Evolutionary conservation across 140 eudicot genomes (phyloP).

Genomic region (Anethum foeniculum): DNA sequence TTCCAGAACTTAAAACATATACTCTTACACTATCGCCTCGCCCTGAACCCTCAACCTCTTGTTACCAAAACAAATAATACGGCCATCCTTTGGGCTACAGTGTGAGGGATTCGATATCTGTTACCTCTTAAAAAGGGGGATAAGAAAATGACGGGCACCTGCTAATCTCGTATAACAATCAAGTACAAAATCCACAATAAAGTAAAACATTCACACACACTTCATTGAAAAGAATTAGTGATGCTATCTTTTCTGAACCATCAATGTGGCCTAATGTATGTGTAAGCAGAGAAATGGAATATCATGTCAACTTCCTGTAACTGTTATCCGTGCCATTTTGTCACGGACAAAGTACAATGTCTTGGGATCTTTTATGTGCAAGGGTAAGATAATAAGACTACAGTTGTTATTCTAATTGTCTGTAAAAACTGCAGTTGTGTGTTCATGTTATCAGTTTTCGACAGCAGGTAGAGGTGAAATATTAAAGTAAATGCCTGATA

Average conservation of each 20-base stretch:
- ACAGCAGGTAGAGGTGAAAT: slow-evolving; percentile 2
- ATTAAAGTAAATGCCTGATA: background rate
- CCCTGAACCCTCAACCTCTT: background rate
- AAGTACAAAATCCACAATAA: background rate
- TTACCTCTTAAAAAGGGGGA: background rate
- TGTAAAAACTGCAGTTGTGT: background rate
- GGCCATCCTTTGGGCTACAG: background rate
- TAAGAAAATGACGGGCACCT: background rate
- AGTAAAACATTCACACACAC: background rate
- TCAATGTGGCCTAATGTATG: background rate
- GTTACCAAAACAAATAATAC: background rate
- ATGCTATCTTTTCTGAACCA: slow-evolving; percentile 1
- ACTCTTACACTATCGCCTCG: background rate
- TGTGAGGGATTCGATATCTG: background rate
- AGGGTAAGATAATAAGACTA: background rate
- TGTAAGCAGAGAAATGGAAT: slow-evolving; percentile 4
- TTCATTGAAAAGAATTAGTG: background rate
- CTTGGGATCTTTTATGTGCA: background rate
- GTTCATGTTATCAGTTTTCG: background rate
- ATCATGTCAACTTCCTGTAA: background rate
- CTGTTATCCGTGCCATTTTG: background rate
- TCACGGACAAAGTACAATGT: slow-evolving; percentile 5
- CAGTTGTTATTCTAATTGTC: background rate
- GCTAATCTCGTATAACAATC: background rate
- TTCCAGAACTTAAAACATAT: too few relatives aligned